Evolutionary conservation across 306 rosid genomes (phyloP).

Genomic region (Lupinus albus): DNA sequence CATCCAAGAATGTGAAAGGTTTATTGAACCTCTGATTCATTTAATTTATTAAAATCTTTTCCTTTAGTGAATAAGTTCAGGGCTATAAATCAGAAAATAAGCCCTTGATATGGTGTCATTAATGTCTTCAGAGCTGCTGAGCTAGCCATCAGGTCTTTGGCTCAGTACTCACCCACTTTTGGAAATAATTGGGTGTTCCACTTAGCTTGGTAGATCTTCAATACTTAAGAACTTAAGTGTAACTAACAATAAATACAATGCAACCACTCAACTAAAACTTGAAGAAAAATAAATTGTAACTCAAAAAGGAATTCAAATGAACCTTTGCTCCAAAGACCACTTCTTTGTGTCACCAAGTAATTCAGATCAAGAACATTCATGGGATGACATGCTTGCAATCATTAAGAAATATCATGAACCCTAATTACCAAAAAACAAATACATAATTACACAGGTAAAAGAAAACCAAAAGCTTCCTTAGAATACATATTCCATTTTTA

Average conservation of each 20-base stretch:
- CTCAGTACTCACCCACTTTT: background rate
- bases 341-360: conserved; percentile 1
- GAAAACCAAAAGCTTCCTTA: conserved; percentile 3
- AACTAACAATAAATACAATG: background rate
- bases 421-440: background rate
- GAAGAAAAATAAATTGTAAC: background rate
- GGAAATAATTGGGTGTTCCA: background rate
- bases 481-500: background rate
- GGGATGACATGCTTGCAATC: background rate
- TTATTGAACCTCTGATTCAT: background rate
- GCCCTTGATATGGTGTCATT: background rate
- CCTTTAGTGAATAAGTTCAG: background rate
- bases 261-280: conserved; percentile 1
- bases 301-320: background rate
- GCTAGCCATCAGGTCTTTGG: no score
- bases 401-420: background rate
- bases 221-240: background rate
- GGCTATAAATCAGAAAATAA: background rate
- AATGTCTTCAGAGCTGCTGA: background rate
- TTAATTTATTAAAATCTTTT: background rate
- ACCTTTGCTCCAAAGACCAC: background rate
- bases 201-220: conserved; percentile 6
- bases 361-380: background rate
- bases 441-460: background rate
- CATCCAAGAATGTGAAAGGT: background rate